A percentile compares a stretch with the other conserved stretches of the same genome.
These are phyloP conservation scores for Diaporthe australafricana DNA, from an alignment of 2,329 filamentous ascomycete species.

Conservation along the genomic window DNA sequence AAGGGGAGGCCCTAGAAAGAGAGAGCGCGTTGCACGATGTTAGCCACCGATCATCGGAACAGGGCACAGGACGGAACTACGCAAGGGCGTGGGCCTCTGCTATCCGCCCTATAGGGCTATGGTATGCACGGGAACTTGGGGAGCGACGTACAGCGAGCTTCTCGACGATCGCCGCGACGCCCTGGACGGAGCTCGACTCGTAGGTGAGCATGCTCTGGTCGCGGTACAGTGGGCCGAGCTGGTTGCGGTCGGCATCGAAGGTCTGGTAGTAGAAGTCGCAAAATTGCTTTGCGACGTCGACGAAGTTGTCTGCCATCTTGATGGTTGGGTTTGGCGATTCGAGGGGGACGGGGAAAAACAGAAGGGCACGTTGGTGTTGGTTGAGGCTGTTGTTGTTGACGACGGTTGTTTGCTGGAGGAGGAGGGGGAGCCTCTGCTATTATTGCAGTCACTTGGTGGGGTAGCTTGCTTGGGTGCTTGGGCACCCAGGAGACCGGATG, in stretches of 20 bases:
- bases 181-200: constrained; percentile 67
- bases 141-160: constrained; percentile 69
- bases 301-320: constrained; percentile 40
- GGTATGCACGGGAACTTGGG: background rate
- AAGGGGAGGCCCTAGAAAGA: constrained; percentile 71
- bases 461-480: constrained; percentile 7
- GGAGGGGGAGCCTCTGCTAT: background rate
- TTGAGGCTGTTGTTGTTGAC: background rate
- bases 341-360: background rate
- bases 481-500: constrained; percentile 12
- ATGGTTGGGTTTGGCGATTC: background rate
- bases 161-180: constrained; percentile 68
- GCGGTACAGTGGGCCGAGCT: constrained; percentile 73
- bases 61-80: background rate
- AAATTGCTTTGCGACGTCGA: constrained; percentile 38
- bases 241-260: constrained; percentile 71
- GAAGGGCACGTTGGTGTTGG: constrained; percentile 9
- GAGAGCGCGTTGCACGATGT: background rate
- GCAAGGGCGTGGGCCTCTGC: background rate
- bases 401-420: background rate
- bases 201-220: constrained; percentile 81
- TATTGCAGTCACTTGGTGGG: constrained; percentile 1
- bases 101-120: background rate
- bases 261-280: constrained; percentile 71
- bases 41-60: constrained; percentile 26